Conservation (phyloP, 768 basidiomycete species). For the Lepiota venenata region DNA sequence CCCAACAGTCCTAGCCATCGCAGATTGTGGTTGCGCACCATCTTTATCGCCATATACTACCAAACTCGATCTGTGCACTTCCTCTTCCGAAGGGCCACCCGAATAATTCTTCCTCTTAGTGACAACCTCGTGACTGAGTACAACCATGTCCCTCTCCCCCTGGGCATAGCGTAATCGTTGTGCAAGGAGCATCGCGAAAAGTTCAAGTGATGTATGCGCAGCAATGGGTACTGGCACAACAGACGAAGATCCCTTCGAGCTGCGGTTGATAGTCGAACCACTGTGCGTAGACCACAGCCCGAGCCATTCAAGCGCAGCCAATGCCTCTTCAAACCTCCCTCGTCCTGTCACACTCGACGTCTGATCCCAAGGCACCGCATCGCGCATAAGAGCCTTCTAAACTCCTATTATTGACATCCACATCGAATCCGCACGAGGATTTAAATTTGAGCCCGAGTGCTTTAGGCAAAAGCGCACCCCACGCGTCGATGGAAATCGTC, state of each 20-base stretch:
- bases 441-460: constrained; percentile 21
- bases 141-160: constrained; percentile 81
- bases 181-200: constrained; percentile 70
- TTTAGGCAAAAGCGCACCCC: constrained; percentile 32
- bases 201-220: constrained; percentile 54
- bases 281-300: constrained; percentile 5
- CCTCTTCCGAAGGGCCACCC: constrained; percentile 22
- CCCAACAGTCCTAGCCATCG: constrained; percentile 92
- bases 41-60: constrained; percentile 58
- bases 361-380: not conserved
- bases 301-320: constrained; percentile 7
- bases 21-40: constrained; percentile 41
- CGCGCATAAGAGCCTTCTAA: constrained; percentile 2
- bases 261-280: not conserved
- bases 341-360: not conserved
- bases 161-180: constrained; percentile 66
- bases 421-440: not conserved
- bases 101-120: constrained; percentile 29
- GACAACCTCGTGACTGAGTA: constrained; percentile 82
- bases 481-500: constrained; percentile 34
- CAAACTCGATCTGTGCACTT: constrained; percentile 66
- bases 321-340: not conserved
- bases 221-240: not conserved
- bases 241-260: not conserved
- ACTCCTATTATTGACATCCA: constrained; percentile 1